Percentiles rank a stretch among this genome's conserved stretches.
Evolutionary conservation across 148 eudicot species (phyloP).

Genomic region (Mesembryanthemum crystallinum): DNA sequence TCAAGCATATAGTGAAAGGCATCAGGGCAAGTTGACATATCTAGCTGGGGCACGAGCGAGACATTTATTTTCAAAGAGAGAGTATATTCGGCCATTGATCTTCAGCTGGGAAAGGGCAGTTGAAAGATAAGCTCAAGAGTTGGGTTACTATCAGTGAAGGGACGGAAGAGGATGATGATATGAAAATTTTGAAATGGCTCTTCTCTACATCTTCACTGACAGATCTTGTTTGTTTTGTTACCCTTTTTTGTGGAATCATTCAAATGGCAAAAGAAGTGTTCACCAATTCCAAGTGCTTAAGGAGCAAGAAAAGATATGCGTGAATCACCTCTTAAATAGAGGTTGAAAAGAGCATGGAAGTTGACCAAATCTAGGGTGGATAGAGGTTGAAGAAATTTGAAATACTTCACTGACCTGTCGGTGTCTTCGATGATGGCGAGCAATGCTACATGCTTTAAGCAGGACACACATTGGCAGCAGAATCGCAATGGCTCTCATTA

Average conservation of each 20-base stretch:
- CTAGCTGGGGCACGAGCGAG: no score
- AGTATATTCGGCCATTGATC: no score
- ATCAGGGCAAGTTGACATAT: no score
- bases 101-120: no score
- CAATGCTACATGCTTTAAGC: constrained; percentile 44
- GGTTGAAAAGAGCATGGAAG: neutral
- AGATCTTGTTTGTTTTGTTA: neutral
- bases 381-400: neutral
- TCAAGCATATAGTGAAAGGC: no score
- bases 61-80: no score
- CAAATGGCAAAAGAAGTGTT: neutral
- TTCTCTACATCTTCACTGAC: neutral
- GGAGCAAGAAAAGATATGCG: neutral
- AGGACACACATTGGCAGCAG: constrained; percentile 57
- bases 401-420: constrained; percentile 43
- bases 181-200: neutral
- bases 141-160: no score
- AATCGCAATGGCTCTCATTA: constrained; percentile 57
- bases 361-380: neutral
- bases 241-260: no score
- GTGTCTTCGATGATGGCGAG: constrained; percentile 45
- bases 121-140: no score
- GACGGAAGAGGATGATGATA: neutral
- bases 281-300: neutral
- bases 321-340: neutral